Percentiles rank a stretch among this genome's conserved stretches.
Evolutionary conservation across 306 rosid species (phyloP).

Genomic region (Pueraria montana): DNA sequence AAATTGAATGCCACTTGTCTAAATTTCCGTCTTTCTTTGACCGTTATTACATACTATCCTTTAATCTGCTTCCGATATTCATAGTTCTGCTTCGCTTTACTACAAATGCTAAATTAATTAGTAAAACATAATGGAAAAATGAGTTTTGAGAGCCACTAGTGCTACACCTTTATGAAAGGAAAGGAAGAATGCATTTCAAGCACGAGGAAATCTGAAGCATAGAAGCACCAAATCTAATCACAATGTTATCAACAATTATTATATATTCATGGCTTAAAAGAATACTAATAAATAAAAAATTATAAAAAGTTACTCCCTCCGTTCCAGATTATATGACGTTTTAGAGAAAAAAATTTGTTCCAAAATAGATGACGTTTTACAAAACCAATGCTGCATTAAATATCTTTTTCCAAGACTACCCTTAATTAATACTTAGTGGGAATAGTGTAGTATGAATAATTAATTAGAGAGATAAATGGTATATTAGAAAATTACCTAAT

Average conservation of each 20-base stretch:
- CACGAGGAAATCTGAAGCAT: not conserved
- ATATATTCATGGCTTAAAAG: not conserved
- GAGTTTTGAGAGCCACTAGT: not conserved
- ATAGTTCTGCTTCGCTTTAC: not conserved
- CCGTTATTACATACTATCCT: not conserved
- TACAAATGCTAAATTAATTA: not conserved
- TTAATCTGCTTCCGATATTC: not conserved
- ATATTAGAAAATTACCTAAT: too few species aligned
- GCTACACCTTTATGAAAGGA: not conserved
- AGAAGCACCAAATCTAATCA: not conserved
- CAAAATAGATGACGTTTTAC: too few species aligned
- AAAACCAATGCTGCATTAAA: too few species aligned
- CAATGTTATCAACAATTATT: not conserved
- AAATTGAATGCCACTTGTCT: slow-evolving; percentile 2
- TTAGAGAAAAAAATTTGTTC: too few species aligned
- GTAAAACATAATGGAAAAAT: not conserved
- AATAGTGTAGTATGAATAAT: too few species aligned
- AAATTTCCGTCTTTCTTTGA: slow-evolving; percentile 24
- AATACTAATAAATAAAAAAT: too few species aligned
- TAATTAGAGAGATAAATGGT: too few species aligned
- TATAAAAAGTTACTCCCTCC: too few species aligned
- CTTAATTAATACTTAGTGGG: too few species aligned
- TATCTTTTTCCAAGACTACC: too few species aligned
- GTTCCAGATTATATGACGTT: too few species aligned
- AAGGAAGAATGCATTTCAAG: not conserved